Percentiles rank a stretch among this genome's conserved stretches.
These are phyloP conservation scores for Meira miltonrushii DNA, from an alignment of 1,284 basidiomycete genomes.

Conservation along the genomic window DNA sequence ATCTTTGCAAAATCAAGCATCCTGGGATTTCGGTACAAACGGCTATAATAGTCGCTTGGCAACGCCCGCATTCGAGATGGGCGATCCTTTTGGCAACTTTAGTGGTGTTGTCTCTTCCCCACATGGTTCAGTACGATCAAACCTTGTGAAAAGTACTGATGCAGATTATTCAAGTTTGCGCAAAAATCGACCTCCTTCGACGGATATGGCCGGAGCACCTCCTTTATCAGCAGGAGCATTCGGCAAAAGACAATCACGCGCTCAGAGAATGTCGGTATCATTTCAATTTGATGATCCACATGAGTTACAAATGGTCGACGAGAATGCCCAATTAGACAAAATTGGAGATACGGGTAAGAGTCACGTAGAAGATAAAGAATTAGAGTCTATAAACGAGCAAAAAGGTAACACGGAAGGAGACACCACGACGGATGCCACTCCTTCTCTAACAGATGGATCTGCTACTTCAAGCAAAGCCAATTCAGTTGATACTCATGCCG, in stretches of 20 bases:
- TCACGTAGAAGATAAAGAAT: too few relatives aligned
- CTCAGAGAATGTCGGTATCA: slow-evolving; percentile 9
- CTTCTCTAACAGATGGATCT: too few relatives aligned
- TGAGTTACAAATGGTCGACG: slow-evolving; percentile 24
- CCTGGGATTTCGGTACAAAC: slow-evolving; percentile 41
- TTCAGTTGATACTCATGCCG: too few relatives aligned
- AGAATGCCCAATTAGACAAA: neutral
- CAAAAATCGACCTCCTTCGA: slow-evolving; percentile 3
- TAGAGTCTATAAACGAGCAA: too few relatives aligned
- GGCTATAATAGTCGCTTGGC: slow-evolving; percentile 7
- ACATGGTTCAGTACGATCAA: slow-evolving; percentile 2
- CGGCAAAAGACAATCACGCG: neutral
- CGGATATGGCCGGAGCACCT: neutral
- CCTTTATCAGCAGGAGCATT: neutral
- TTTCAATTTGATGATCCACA: slow-evolving; percentile 28
- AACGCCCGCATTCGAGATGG: slow-evolving; percentile 22
- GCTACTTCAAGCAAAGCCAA: too few relatives aligned
- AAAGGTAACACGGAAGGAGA: too few relatives aligned
- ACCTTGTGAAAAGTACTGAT: slow-evolving; percentile 8
- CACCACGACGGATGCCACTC: too few relatives aligned
- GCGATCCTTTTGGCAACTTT: slow-evolving; percentile 41
- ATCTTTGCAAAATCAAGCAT: slow-evolving; percentile 26
- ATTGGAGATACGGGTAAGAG: neutral
- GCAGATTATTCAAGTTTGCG: neutral
- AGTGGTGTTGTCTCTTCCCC: slow-evolving; percentile 28